These are phyloP conservation scores for Amphichorda felina DNA, from an alignment of 2,329 filamentous ascomycete species.

Conservation along the genomic window DNA sequence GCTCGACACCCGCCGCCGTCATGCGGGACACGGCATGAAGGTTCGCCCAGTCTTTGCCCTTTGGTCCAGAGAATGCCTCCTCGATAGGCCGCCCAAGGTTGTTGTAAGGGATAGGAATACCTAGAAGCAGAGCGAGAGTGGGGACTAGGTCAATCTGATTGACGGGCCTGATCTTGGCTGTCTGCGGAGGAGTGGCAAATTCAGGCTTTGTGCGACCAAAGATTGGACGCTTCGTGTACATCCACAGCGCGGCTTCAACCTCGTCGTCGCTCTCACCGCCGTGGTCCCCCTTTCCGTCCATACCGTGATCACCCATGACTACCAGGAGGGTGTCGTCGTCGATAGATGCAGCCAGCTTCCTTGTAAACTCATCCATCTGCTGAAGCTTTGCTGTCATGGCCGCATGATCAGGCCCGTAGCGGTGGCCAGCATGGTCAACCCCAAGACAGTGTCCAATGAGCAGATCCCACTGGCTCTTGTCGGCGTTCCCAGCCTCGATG, in stretches of 20 bases:
- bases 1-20: constrained; percentile 73
- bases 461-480: constrained; percentile 68
- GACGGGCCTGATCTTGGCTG: constrained; percentile 64
- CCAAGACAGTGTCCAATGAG: constrained; percentile 88
- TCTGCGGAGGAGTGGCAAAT: constrained; percentile 45
- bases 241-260: constrained; percentile 89
- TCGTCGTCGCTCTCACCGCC: constrained; percentile 98
- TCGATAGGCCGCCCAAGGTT: constrained; percentile 89
- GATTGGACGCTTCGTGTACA: constrained; percentile 82
- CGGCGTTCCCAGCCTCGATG: constrained; percentile 36
- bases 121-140: constrained; percentile 76
- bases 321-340: constrained; percentile 83
- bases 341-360: constrained; percentile 55
- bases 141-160: constrained; percentile 93
- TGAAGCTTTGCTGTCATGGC: constrained; percentile 84
- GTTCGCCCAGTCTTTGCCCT: constrained; percentile 62
- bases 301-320: constrained; percentile 98
- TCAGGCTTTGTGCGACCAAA: constrained; percentile 68
- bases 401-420: constrained; percentile 85
- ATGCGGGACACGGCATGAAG: constrained; percentile 67
- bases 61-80: constrained; percentile 71
- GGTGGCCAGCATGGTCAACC: constrained; percentile 92
- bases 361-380: constrained; percentile 80
- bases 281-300: constrained; percentile 95
- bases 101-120: constrained; percentile 90